Evolutionary conservation across 345 rosid genomes (phyloP).

Genomic region (Hibiscus trionum): DNA sequence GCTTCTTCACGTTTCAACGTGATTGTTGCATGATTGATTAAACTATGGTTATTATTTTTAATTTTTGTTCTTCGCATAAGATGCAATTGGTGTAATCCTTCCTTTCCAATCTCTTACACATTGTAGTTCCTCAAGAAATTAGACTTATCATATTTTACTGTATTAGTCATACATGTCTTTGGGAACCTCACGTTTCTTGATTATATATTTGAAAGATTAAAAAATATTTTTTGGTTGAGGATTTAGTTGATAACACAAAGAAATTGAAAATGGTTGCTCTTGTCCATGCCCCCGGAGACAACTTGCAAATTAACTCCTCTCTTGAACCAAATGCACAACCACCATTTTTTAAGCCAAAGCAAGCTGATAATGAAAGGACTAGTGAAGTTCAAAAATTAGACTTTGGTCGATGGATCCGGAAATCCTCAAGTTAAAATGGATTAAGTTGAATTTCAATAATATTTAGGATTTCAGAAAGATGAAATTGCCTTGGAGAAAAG

Average conservation of each 20-base stretch:
- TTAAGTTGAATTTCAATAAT: background rate
- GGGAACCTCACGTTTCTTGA: no score
- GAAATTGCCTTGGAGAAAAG: background rate
- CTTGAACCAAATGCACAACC: background rate
- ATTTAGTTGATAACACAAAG: background rate
- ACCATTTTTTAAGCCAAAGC: background rate
- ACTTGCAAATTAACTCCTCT: background rate
- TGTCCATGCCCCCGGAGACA: background rate
- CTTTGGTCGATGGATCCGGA: background rate
- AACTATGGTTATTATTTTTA: no score
- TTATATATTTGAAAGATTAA: no score
- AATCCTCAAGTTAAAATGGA: background rate
- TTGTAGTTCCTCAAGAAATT: no score
- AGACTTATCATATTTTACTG: no score
- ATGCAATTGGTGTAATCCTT: no score
- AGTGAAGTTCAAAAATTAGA: background rate
- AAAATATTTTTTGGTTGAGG: no score
- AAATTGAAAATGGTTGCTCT: background rate
- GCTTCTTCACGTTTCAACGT: no score
- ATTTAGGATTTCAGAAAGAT: background rate
- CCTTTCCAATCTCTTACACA: no score
- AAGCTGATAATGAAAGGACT: background rate
- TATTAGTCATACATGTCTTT: no score
- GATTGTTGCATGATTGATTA: no score
- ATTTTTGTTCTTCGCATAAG: no score